phyloP scores from a whole-genome alignment of 306 rosid species.

The Dalbergia cultrata region DNA sequence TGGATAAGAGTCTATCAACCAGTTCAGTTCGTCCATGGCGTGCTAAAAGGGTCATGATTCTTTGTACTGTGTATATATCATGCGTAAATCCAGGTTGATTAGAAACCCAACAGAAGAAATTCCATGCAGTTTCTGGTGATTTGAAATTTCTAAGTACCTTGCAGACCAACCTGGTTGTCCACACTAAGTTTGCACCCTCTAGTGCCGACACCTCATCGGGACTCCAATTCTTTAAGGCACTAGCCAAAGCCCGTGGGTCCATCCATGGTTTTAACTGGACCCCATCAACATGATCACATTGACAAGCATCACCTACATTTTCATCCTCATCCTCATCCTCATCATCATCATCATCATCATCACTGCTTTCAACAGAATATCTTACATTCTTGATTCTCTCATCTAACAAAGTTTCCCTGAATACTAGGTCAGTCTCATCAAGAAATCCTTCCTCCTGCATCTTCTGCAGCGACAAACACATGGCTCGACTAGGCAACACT shows the following conservation, averaged over 20 bases:
- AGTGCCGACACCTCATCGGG: slow-evolving; percentile 69
- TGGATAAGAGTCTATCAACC: slow-evolving; percentile 72
- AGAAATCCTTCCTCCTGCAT: slow-evolving; percentile 65
- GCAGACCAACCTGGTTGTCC: slow-evolving; percentile 83
- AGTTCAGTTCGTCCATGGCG: slow-evolving; percentile 68
- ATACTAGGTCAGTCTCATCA: slow-evolving; percentile 54
- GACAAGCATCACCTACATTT: slow-evolving; percentile 30
- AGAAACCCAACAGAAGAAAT: slow-evolving; percentile 85
- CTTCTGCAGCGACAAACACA: slow-evolving; percentile 59
- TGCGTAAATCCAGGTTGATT: slow-evolving; percentile 79
- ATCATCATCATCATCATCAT: slow-evolving; percentile 45
- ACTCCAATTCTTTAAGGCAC: slow-evolving; percentile 72
- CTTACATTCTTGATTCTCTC: slow-evolving; percentile 61
- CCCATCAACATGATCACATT: slow-evolving; percentile 44
- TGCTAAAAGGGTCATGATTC: slow-evolving; percentile 73
- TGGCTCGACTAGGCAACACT: slow-evolving; percentile 65
- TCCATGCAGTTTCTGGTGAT: slow-evolving; percentile 81
- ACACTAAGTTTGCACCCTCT: slow-evolving; percentile 73
- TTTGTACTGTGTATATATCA: slow-evolving; percentile 79
- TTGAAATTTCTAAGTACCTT: slow-evolving; percentile 74
- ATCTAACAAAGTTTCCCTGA: slow-evolving; percentile 60
- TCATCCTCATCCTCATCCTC: slow-evolving; percentile 50
- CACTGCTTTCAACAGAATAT: slow-evolving; percentile 49
- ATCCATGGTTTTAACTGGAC: slow-evolving; percentile 75
- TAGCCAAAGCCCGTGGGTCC: slow-evolving; percentile 80